A percentile compares a stretch with the other conserved stretches of the same genome.
Evolutionary conservation across 345 rosid species (phyloP).

Genomic region (Cochlearia excelsa): DNA sequence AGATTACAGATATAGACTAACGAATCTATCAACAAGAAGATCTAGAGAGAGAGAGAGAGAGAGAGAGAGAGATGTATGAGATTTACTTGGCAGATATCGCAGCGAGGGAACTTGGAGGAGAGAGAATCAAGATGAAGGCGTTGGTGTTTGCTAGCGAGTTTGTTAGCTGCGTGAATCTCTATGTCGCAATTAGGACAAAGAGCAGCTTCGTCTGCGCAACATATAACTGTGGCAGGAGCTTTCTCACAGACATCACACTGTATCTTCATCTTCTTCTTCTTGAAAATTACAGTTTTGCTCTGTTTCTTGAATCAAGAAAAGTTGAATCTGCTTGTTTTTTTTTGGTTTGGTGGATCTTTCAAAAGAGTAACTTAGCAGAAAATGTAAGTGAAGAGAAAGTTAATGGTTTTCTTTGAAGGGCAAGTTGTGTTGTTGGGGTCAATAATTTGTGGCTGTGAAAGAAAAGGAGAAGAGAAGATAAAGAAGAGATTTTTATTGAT

Average conservation of each 20-base stretch:
- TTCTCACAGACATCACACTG: conserved; percentile 98
- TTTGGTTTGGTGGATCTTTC: too few species aligned
- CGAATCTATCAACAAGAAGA: not conserved
- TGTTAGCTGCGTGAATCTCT: conserved; percentile 92
- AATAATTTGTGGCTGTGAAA: too few species aligned
- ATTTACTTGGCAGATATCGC: conserved; percentile 86
- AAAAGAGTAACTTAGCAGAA: too few species aligned
- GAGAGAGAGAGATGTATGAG: not conserved
- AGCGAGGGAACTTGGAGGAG: conserved; percentile 73
- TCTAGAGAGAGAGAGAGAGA: not conserved
- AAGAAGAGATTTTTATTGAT: not conserved
- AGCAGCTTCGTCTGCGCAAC: conserved; percentile 99
- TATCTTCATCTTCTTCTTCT: conserved; percentile 61
- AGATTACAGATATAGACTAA: not conserved
- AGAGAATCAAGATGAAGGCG: conserved; percentile 78
- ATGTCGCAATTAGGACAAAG: conserved; percentile 74
- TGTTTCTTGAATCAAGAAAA: conserved; percentile 1
- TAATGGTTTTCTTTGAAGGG: not conserved
- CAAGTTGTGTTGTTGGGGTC: too few species aligned
- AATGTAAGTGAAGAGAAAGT: too few species aligned
- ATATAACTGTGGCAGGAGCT: conserved; percentile 91
- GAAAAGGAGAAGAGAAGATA: too few species aligned
- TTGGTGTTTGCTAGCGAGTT: conserved; percentile 95
- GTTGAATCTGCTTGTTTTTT: too few species aligned
- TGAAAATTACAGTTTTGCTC: not conserved